Conservation (phyloP, 768 basidiomycete genomes). For the Tylopilus balloui region DNA sequence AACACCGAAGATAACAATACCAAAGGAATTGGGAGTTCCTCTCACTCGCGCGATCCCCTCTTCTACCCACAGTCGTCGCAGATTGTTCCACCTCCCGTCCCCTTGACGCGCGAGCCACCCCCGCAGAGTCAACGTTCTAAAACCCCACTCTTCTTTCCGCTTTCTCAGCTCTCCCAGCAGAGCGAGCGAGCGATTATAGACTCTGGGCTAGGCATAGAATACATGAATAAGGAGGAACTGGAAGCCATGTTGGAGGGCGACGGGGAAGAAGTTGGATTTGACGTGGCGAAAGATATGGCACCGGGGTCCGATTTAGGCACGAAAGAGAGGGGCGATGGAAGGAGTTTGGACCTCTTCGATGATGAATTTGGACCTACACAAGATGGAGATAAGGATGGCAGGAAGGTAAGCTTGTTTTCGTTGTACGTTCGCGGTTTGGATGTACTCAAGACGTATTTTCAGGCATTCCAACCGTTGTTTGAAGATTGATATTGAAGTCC, state of each 20-base stretch:
- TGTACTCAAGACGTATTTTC: neutral
- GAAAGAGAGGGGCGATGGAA: conserved; percentile 11
- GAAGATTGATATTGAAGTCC: conserved; percentile 24
- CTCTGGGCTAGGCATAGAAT: conserved; percentile 63
- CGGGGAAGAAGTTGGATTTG: conserved; percentile 31
- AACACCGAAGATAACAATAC: neutral
- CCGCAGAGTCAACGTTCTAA: conserved; percentile 9
- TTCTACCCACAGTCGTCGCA: conserved; percentile 27
- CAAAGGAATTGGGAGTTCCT: conserved; percentile 5
- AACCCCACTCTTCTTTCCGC: conserved; percentile 41
- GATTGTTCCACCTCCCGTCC: conserved; percentile 5
- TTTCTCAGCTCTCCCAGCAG: conserved; percentile 57
- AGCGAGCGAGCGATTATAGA: conserved; percentile 50
- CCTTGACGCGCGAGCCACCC: neutral
- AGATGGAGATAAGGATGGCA: conserved; percentile 18
- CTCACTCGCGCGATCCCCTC: conserved; percentile 14
- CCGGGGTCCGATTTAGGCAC: neutral
- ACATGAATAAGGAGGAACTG: conserved; percentile 61
- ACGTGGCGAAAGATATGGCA: conserved; percentile 7
- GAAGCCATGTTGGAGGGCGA: conserved; percentile 39
- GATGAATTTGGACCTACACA: conserved; percentile 34
- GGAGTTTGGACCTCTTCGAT: conserved; percentile 29
- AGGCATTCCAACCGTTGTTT: conserved; percentile 33
- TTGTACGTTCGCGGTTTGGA: neutral
- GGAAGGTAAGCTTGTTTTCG: conserved; percentile 21